Base-by-base conservation (phyloP, 345 rosid genomes). In the Eucalyptus sp. region DNA sequence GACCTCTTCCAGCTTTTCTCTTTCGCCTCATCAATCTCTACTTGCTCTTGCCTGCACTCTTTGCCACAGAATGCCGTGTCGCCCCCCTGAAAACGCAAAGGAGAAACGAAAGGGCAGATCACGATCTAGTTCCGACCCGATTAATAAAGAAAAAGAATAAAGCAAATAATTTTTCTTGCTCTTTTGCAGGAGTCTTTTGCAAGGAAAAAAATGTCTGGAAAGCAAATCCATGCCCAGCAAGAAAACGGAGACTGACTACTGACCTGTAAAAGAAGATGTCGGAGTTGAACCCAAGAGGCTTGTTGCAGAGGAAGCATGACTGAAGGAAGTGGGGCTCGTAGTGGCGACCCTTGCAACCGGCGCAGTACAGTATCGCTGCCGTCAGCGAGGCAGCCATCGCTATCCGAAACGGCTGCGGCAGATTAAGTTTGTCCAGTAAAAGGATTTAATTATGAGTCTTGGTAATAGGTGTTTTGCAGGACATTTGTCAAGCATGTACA, bases 1-100 rank as follows among this genome's bases (percentile, higher is more conserved):
- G 37, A 84, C 22, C 49, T 27, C 51, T 50, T 84, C 52, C 18
- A 12, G 16, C 27, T 46, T 6, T 71, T 87, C 85, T 66, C 85
- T 29, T 33, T 87, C 16, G 25, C 56, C 80, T 87, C 43, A 12
- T 87, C 88, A 29, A 41, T 44, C 80, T 87, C 81, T 4, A 64
- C 66, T 83, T 46, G 43, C 83, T 87, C 81, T 62, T 87, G 83
- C 88, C 83, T 7, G 88, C 88, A 87, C 52, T 44, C 83, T 48
- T 87, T 31, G 44, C 58, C 46, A 41, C 83, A 87, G 54, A 87
- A 87, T 50, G 88, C 37, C 22, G 29, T 16, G 71, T 64, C 56
- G 6, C 10, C 10, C 88, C 88, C n/a, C 88, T 87, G 88, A 49
- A 48, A 62, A 22, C 62, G 29, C 29, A 56, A 56, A 10, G 62